Evolutionary conservation across 148 eudicot species (phyloP).

Genomic region (Vaccinium vitisidaea): DNA sequence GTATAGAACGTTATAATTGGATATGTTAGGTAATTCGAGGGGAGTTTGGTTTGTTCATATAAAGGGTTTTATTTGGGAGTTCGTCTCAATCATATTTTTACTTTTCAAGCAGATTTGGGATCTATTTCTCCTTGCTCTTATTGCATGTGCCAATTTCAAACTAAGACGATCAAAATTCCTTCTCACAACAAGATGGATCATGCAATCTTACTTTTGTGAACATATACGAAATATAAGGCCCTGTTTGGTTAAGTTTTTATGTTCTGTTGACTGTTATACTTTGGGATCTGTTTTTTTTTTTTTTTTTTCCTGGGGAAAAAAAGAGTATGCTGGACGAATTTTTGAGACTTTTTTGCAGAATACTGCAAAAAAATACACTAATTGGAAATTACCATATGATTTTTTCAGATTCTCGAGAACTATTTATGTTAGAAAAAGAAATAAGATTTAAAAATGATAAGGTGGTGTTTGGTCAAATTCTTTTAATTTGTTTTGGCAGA

Average conservation of each 20-base stretch:
- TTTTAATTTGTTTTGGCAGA: not conserved
- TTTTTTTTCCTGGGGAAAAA: not conserved
- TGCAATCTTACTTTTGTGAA: not conserved
- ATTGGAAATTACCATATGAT: not conserved
- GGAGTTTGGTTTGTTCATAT: not conserved
- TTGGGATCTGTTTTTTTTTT: not conserved
- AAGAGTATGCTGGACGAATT: not conserved
- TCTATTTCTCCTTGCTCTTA: not conserved
- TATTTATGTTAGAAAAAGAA: not conserved
- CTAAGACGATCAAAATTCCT: not conserved
- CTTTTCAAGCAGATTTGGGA: not conserved
- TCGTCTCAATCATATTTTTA: not conserved
- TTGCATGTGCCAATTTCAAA: not conserved
- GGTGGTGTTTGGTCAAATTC: not conserved
- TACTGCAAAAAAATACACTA: not conserved
- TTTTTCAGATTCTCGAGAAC: not conserved
- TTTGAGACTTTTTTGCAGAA: not conserved
- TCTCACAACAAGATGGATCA: not conserved
- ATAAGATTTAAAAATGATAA: not conserved
- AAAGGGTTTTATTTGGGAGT: not conserved
- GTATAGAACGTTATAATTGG: not conserved
- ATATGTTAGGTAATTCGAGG: not conserved
- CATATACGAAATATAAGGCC: not conserved
- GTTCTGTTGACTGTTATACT: not conserved
- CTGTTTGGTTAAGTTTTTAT: not conserved